Conservation (phyloP, 2,329 filamentous ascomycete genomes). For the Aspergillus sergii region DNA sequence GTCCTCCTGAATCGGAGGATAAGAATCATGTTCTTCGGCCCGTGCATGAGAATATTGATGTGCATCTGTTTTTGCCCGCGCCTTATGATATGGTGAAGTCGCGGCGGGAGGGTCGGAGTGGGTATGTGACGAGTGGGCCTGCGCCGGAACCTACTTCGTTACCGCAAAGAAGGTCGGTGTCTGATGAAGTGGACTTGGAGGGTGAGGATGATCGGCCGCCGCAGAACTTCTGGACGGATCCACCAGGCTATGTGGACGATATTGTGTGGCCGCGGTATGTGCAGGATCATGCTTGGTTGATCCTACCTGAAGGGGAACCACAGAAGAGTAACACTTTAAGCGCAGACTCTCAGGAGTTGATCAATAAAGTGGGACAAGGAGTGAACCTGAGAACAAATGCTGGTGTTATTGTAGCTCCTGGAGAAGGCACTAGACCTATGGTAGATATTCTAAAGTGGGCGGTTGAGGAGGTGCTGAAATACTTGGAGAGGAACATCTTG, state of each 20-base stretch:
- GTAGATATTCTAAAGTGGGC: constrained; percentile 67
- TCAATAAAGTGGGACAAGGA: constrained; percentile 36
- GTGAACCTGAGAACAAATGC: constrained; percentile 49
- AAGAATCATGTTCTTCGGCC: constrained; percentile 29
- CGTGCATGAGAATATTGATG: constrained; percentile 57
- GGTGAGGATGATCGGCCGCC: constrained; percentile 40
- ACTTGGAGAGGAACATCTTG: constrained; percentile 17
- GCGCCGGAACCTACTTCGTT: constrained; percentile 30
- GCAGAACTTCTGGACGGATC: constrained; percentile 92
- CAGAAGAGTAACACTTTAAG: constrained; percentile 38
- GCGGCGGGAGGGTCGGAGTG: constrained; percentile 45
- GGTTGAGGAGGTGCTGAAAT: constrained; percentile 61
- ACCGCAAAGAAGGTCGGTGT: constrained; percentile 1
- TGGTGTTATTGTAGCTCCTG: constrained; percentile 50
- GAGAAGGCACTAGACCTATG: constrained; percentile 61
- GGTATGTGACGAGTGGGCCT: constrained; percentile 51
- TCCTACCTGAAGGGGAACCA: constrained; percentile 64
- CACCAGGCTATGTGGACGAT: constrained; percentile 88
- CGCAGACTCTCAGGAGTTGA: constrained; percentile 27
- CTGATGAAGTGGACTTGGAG: constrained; percentile 30
- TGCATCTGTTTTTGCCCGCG: constrained; percentile 77
- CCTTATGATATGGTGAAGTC: constrained; percentile 54
- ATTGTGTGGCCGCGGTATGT: constrained; percentile 97
- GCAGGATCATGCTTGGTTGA: constrained; percentile 77
- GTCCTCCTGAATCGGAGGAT: constrained; percentile 38